A percentile compares a stretch with the other conserved stretches of the same genome.
phyloP scores from a whole-genome alignment of 2,329 filamentous ascomycete species.

The Exophiala lecanii-corni region DNA sequence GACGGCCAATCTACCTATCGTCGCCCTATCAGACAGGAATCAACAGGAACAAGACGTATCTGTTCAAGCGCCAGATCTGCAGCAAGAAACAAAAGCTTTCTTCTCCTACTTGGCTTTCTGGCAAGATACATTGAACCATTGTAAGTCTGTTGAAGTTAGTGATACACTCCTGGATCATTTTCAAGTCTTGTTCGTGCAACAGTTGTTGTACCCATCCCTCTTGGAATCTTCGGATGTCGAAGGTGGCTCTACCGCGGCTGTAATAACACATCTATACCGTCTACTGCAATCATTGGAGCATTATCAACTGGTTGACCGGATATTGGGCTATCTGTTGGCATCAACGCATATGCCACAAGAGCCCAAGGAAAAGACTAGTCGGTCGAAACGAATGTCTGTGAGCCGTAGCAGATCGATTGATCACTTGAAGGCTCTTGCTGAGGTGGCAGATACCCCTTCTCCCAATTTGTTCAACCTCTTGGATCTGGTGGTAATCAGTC shows the following conservation, averaged over 20 bases:
- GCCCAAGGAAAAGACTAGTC: constrained; percentile 33
- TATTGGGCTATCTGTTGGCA: constrained; percentile 85
- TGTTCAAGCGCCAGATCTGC: constrained; percentile 70
- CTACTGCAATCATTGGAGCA: constrained; percentile 90
- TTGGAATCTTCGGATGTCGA: constrained; percentile 96
- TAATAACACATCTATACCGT: constrained; percentile 84
- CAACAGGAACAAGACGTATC: constrained; percentile 69
- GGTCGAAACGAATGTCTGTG: constrained; percentile 37
- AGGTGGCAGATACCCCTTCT: constrained; percentile 70
- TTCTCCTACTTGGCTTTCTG: constrained; percentile 93
- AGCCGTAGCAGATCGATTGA: constrained; percentile 86
- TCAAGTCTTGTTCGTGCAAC: constrained; percentile 91
- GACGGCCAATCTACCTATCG: constrained; percentile 67
- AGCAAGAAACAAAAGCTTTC: constrained; percentile 86
- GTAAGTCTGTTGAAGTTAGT: constrained; percentile 84
- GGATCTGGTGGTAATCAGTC: constrained; percentile 80
- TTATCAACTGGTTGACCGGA: constrained; percentile 88
- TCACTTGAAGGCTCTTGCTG: constrained; percentile 71
- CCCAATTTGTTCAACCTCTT: constrained; percentile 89
- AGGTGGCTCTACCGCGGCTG: constrained; percentile 91
- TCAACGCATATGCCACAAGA: constrained; percentile 47
- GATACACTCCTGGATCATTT: constrained; percentile 94
- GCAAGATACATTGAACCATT: constrained; percentile 97
- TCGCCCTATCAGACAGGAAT: constrained; percentile 84
- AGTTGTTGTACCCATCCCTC: constrained; percentile 91